Base-by-base conservation (phyloP, 2,329 filamentous ascomycete genomes). In the Ustulina deusta region DNA sequence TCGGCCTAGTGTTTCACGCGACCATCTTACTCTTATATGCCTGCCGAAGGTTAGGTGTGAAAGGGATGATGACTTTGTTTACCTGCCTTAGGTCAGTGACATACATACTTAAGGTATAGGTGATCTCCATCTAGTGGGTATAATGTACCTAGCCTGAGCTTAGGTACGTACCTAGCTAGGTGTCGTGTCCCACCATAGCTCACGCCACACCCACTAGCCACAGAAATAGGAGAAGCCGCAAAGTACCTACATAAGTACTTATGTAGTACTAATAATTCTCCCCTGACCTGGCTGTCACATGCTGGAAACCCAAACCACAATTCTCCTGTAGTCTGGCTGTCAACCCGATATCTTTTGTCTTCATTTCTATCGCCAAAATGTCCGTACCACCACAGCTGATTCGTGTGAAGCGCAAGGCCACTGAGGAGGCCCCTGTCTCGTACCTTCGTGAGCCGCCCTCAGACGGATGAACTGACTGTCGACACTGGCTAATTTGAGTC, bases 361-460 rank as follows among this genome's bases (percentile, higher is more conserved):
- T 34, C n/a, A 52, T 52, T 42, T 6, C 27, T 4, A 25, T 44
- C 38, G 32, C 25, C 61, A 29, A 11, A 56, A 89, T 89, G 86
- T 87, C 86, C 56, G 79, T 87, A 3, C 87, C 87, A 27, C 87
- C 87, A 29, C 83, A 87, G 68, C 79, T 86, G 56, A 89, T 89
- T 77, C 84, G 85, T 65, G 84, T 89, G 71, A 89, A 89, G 82
- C 86, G 87, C 74, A 89, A 89, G 79, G 84, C 85, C 46, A 83
- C 83, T 58, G 85, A 84, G 65, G 82, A 83, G 38, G 79, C 81
- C 13, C 85, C 86, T 3, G 84, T 89, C 58, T 83, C 86, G 61
- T 87, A 86, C 72, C 82, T 89, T 54, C 83, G 86, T 89, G 74
- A 69, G 84, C 79, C 61, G 56, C 25, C 65, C 59, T 58, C 34